Percentiles rank a stretch among this genome's conserved stretches.
These are phyloP conservation scores for Leavenworthia alabamica DNA, from an alignment of 345 rosid genomes.

Conservation along the genomic window DNA sequence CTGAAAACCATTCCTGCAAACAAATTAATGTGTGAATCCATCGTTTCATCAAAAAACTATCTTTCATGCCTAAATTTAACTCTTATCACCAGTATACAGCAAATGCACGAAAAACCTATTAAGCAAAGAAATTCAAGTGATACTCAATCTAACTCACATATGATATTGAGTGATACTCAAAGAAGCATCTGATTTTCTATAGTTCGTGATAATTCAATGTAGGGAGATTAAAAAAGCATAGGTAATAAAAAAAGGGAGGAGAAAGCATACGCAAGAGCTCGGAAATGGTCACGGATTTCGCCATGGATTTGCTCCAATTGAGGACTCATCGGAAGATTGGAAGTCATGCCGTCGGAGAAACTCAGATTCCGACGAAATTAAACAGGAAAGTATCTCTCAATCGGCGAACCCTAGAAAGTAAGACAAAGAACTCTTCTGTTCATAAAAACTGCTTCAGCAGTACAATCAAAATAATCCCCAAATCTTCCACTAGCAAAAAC, in stretches of 20 bases:
- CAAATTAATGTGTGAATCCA: background rate
- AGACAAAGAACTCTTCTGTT: constrained; percentile 2
- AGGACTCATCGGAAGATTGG: constrained; percentile 64
- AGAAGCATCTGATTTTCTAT: background rate
- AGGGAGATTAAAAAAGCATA: background rate
- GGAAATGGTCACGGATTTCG: constrained; percentile 82
- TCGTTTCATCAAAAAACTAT: background rate
- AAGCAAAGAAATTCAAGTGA: background rate
- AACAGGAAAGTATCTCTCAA: constrained; percentile 2
- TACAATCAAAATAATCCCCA: constrained; percentile 10
- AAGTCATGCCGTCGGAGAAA: constrained; percentile 50
- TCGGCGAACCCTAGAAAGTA: constrained; percentile 14
- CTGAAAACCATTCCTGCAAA: constrained; percentile 92
- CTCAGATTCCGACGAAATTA: constrained; percentile 22
- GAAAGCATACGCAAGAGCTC: constrained; percentile 72
- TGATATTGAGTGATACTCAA: background rate
- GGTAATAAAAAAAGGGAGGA: background rate
- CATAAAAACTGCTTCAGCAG: background rate
- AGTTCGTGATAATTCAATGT: background rate
- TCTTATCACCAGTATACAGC: background rate
- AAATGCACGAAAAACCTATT: background rate
- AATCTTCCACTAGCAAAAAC: background rate
- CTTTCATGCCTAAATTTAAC: background rate
- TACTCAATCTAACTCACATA: background rate
- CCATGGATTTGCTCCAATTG: constrained; percentile 98